Conservation (phyloP, 2,329 filamentous ascomycete genomes). For the Colletotrichum tanaceti region DNA sequence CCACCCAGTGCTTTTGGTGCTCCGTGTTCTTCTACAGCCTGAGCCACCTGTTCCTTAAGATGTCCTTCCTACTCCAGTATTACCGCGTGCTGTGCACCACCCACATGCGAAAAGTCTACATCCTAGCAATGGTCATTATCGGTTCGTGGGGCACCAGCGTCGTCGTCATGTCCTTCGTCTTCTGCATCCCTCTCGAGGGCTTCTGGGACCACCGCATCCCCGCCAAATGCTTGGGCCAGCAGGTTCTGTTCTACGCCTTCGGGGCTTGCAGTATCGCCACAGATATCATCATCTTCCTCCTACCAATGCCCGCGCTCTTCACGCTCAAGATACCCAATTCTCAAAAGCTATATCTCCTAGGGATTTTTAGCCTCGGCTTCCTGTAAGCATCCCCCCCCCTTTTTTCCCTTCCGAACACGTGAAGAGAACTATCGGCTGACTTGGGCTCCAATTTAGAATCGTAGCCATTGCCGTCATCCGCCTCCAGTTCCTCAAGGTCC, state of each 20-base stretch:
- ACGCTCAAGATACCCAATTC: constrained; percentile 41
- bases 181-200: constrained; percentile 45
- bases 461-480: constrained; percentile 45
- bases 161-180: constrained; percentile 42
- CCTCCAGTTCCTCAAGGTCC: constrained; percentile 40
- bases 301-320: constrained; percentile 46
- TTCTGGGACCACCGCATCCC: constrained; percentile 45
- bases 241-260: constrained; percentile 43
- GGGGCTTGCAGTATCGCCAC: constrained; percentile 45
- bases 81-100: constrained; percentile 49
- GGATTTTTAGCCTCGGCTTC: constrained; percentile 47
- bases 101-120: constrained; percentile 44
- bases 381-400: constrained; percentile 42
- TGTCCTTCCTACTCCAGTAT: constrained; percentile 52
- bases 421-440: background rate
- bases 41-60: constrained; percentile 48
- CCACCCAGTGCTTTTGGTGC: constrained; percentile 47
- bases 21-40: constrained; percentile 48
- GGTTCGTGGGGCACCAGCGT: constrained; percentile 45
- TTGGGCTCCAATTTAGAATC: constrained; percentile 28
- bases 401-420: no score
- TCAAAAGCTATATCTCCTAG: constrained; percentile 45
- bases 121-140: constrained; percentile 44
- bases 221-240: constrained; percentile 41
- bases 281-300: constrained; percentile 45